Evolutionary conservation across 129 eudicot species (phyloP), one percentile per base, ranked within the genome.

Genomic region (Apium graveolens): DNA sequence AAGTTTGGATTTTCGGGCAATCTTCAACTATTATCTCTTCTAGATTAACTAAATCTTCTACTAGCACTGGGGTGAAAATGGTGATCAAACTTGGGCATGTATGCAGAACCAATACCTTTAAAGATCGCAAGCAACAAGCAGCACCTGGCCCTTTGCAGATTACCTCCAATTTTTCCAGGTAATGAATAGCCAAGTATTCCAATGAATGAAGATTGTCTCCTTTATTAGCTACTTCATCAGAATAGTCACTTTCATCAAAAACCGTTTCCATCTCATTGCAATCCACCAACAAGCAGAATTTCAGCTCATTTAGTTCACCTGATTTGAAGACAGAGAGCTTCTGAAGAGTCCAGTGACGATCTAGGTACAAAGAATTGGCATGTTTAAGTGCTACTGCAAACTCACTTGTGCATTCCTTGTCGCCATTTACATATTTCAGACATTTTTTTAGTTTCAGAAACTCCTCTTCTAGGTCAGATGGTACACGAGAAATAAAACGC

Each of bases 381-480:
- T 81, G 72, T 75, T 70, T 80, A 44, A 86, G 48, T 81, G 83
- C 76, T 45, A 81, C 62, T 13, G 24, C 66, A 37, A 75, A 75
- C 71, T 70, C 77, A 81, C 41, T 37, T 24, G 60, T 51, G 39
- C 38, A 38, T 31, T 70, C 70, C 32, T 78, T 80, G 62, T 85
- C 90, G 49, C 78, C 78, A 74, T n/a, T n/a, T n/a, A 81, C 77
- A 62, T 73, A 81, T 78, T 81, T 83, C 66, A 86, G 44, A 39
- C 87, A 83, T 78, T 78, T 77, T 32, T 81, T 78, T 42, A 77
- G 21, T 37, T 81, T 81, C 73, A 74, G 41, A 68, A 80, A 83
- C 16, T 44, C 63, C 66, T 80, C 76, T 75, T 86, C 87, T 0
- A 53, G 43, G 41, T 75, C 85, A 53, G 39, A 74, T 11, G 85